A percentile compares a stretch with the other conserved stretches of the same genome.
Conservation (phyloP, 2,329 filamentous ascomycete species). For the Zymoseptoria crescenta region DNA sequence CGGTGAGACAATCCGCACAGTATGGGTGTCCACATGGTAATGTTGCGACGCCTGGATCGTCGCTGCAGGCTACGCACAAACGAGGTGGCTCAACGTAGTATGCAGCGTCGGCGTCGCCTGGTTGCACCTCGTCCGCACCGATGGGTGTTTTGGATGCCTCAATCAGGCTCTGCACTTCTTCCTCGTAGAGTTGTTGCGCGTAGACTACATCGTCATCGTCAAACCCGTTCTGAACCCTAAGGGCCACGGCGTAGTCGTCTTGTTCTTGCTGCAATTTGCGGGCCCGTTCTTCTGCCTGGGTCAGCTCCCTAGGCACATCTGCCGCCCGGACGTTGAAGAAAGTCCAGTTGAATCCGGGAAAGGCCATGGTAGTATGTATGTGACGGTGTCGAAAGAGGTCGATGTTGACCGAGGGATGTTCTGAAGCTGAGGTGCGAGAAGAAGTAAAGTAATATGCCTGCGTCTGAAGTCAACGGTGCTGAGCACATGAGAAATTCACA, state of each 20-base stretch:
- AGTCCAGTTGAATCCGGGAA: neutral
- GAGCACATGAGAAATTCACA: neutral
- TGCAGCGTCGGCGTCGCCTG: neutral
- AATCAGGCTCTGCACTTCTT: neutral
- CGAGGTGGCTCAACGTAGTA: neutral
- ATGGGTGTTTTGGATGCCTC: neutral
- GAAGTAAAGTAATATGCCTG: neutral
- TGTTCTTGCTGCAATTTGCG: neutral
- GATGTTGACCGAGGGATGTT: neutral
- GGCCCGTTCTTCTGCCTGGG: neutral
- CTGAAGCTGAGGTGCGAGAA: neutral
- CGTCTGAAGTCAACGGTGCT: neutral
- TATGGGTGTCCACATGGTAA: neutral
- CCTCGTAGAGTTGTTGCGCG: neutral
- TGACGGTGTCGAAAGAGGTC: neutral
- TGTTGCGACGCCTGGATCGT: neutral
- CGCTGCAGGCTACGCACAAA: neutral
- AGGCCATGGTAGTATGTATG: neutral
- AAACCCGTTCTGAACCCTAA: neutral
- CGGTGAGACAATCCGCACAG: neutral
- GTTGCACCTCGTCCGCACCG: neutral
- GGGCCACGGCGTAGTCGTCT: neutral
- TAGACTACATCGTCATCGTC: neutral
- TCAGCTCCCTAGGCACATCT: neutral
- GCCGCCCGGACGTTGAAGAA: neutral